Evolutionary conservation across 768 basidiomycete genomes (phyloP).

Genomic region (Trametes cubensis): DNA sequence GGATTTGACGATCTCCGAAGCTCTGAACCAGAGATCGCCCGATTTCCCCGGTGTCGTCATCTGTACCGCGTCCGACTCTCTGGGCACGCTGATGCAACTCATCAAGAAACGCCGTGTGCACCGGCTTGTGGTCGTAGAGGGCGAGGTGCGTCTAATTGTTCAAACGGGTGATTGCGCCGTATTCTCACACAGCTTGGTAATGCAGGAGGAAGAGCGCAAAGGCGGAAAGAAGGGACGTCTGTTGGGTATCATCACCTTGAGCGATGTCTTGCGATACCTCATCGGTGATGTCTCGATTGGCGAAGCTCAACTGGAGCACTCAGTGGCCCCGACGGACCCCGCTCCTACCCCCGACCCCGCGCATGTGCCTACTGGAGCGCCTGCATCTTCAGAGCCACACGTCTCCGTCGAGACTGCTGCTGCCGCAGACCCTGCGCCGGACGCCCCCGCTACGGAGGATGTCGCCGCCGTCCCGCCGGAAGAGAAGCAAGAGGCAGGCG

Average conservation of each 20-base stretch:
- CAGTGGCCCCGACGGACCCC: background rate
- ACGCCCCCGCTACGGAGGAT: background rate
- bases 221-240: constrained; percentile 85
- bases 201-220: constrained; percentile 74
- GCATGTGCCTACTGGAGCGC: background rate
- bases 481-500: background rate
- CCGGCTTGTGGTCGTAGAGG: constrained; percentile 92
- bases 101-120: constrained; percentile 95
- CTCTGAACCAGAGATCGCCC: constrained; percentile 85
- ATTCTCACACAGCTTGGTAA: background rate
- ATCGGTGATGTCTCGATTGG: constrained; percentile 61
- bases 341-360: constrained; percentile 7
- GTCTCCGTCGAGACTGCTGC: background rate
- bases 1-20: constrained; percentile 91
- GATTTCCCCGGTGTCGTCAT: constrained; percentile 98
- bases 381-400: background rate
- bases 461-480: background rate
- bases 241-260: constrained; percentile 84
- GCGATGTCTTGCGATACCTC: constrained; percentile 84
- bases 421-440: background rate
- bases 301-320: constrained; percentile 13
- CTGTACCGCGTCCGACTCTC: constrained; percentile 89
- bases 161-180: background rate
- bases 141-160: constrained; percentile 58
- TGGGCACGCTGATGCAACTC: constrained; percentile 86